phyloP scores from a whole-genome alignment of 192 early-diverging fungal genomes.

The Coemansia sp. region DNA sequence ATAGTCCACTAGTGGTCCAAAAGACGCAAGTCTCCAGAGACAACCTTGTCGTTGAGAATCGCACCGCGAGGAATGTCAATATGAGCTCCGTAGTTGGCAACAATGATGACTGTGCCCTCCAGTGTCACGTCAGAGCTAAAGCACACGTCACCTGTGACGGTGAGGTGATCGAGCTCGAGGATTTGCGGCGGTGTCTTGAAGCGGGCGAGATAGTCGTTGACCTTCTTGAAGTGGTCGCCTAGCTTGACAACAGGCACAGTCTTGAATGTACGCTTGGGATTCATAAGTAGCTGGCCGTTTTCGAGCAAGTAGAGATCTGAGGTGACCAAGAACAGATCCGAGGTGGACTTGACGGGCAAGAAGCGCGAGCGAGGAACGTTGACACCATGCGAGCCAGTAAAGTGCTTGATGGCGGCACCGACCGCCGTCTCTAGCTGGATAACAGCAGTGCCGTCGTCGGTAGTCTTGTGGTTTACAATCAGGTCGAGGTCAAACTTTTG shows the following conservation, averaged over 20 bases:
- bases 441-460: constrained; percentile 90
- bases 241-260: constrained; percentile 93
- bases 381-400: constrained; percentile 88
- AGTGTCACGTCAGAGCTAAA: constrained; percentile 92
- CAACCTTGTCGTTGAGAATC: constrained; percentile 97
- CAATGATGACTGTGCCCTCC: constrained; percentile 96
- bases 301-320: constrained; percentile 91
- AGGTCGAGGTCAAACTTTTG: constrained; percentile 85
- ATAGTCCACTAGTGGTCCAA: constrained; percentile 64
- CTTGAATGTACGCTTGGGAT: constrained; percentile 91
- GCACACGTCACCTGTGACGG: constrained; percentile 98
- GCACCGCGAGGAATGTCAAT: constrained; percentile 96
- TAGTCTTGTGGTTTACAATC: constrained; percentile 96
- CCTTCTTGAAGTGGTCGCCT: constrained; percentile 99
- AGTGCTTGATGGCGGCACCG: constrained; percentile 98
- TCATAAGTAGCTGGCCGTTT: constrained; percentile 90
- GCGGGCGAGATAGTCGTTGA: constrained; percentile 80
- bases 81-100: constrained; percentile 95
- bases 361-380: constrained; percentile 98
- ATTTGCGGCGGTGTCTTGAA: constrained; percentile 96
- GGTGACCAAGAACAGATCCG: constrained; percentile 95
- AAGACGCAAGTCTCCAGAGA: constrained; percentile 91
- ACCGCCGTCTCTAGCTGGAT: constrained; percentile 99
- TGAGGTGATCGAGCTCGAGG: constrained; percentile 95
- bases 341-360: constrained; percentile 98